These are phyloP conservation scores for Acacia melanoxylon DNA, from an alignment of 306 rosid species.

Conservation along the genomic window DNA sequence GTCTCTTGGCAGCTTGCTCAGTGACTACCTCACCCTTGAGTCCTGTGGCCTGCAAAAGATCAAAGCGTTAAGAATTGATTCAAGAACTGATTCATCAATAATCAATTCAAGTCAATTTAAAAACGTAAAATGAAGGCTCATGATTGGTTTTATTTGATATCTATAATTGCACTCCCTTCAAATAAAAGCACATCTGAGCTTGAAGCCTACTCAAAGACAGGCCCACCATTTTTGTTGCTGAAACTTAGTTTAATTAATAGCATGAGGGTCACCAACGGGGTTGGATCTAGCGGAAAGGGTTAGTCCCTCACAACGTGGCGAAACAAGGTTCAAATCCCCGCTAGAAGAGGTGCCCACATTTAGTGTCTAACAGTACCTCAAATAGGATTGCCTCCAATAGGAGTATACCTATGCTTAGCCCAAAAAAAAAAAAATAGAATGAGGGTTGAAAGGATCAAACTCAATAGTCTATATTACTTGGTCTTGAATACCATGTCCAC, in stretches of 20 bases:
- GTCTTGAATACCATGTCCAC: not conserved
- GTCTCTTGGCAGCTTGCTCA: slow-evolving; percentile 77
- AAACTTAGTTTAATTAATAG: not conserved
- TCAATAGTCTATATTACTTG: not conserved
- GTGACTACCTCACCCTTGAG: slow-evolving; percentile 57
- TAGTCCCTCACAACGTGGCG: too few species aligned
- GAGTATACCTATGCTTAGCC: too few species aligned
- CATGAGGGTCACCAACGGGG: not conserved
- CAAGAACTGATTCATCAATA: not conserved
- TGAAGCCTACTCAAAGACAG: not conserved
- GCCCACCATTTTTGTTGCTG: not conserved
- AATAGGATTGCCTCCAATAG: too few species aligned
- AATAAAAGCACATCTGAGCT: not conserved
- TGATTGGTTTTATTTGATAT: not conserved
- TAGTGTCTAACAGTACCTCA: too few species aligned
- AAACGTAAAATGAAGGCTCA: not conserved
- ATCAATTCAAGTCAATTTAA: not conserved
- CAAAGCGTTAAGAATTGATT: slow-evolving; percentile 20
- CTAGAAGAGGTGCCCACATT: too few species aligned
- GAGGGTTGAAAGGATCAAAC: not conserved
- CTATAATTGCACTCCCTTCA: not conserved
- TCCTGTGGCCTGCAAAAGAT: slow-evolving; percentile 70
- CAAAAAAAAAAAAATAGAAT: too few species aligned
- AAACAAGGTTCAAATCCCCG: too few species aligned
- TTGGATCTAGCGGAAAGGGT: too few species aligned